These are phyloP conservation scores for Pyricularia sp. DNA, from an alignment of 2,329 filamentous ascomycete genomes.

Conservation along the genomic window DNA sequence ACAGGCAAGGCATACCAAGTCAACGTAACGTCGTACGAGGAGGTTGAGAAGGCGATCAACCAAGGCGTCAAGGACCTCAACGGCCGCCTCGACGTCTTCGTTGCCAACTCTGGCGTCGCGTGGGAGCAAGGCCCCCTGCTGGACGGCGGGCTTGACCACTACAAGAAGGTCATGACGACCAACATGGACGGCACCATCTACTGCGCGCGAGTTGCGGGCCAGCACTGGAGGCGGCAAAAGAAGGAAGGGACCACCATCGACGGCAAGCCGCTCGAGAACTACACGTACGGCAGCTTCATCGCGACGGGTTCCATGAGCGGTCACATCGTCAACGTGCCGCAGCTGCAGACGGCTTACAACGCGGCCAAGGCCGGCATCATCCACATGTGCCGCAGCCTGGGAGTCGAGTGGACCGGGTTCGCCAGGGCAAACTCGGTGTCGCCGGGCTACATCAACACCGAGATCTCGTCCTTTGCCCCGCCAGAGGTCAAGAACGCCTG, in stretches of 20 bases:
- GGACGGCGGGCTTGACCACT: constrained; percentile 50
- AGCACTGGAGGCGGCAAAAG: constrained; percentile 59
- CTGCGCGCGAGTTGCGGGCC: constrained; percentile 57
- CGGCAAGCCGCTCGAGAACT: constrained; percentile 48
- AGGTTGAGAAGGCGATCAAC: constrained; percentile 36
- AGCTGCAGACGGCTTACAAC: constrained; percentile 63
- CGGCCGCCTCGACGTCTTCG: constrained; percentile 62
- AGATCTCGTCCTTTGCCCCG: constrained; percentile 53
- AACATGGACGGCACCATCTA: constrained; percentile 71
- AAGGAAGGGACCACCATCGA: constrained; percentile 49
- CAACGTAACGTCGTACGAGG: constrained; percentile 40
- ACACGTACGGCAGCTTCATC: constrained; percentile 56
- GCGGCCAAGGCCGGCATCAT: constrained; percentile 55
- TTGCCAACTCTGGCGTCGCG: constrained; percentile 65
- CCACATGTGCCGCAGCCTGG: constrained; percentile 53
- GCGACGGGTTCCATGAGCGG: constrained; percentile 69
- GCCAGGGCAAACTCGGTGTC: constrained; percentile 60
- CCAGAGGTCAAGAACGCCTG: constrained; percentile 58
- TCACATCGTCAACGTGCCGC: constrained; percentile 65
- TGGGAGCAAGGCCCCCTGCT: constrained; percentile 59
- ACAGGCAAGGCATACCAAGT: constrained; percentile 49
- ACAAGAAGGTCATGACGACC: constrained; percentile 53
- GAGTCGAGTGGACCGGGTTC: constrained; percentile 66
- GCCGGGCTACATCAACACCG: constrained; percentile 64
- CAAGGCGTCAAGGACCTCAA: constrained; percentile 53